Evolutionary conservation across 2,329 filamentous ascomycete species (phyloP).

Genomic region (Blastomyces emzantsi): DNA sequence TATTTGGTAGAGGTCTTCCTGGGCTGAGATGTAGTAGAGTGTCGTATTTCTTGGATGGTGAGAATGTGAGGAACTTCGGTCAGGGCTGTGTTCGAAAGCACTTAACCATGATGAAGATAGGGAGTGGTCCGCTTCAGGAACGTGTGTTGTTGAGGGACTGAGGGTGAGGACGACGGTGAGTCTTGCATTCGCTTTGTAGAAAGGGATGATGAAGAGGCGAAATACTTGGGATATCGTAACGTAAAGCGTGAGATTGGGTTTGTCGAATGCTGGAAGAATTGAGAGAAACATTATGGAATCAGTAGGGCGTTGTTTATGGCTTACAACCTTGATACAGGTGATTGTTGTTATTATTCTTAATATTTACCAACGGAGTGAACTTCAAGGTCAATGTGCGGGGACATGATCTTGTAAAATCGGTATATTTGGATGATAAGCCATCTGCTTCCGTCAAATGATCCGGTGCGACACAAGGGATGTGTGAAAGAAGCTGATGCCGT

Average conservation of each 20-base stretch:
- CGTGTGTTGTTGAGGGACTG: constrained; percentile 45
- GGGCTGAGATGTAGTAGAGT: constrained; percentile 62
- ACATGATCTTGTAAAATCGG: constrained; percentile 76
- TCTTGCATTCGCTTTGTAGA: constrained; percentile 58
- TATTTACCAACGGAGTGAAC: constrained; percentile 52
- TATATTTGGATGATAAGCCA: constrained; percentile 62
- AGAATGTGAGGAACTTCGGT: constrained; percentile 4
- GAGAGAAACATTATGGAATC: constrained; percentile 9
- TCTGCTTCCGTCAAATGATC: constrained; percentile 52
- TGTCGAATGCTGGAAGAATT: constrained; percentile 56
- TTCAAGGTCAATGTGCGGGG: constrained; percentile 59
- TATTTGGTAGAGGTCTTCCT: constrained; percentile 75
- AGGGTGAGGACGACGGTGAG: constrained; percentile 62
- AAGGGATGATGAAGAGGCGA: constrained; percentile 65
- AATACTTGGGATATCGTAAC: constrained; percentile 66
- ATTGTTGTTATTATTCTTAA: no score
- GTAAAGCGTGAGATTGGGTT: constrained; percentile 58
- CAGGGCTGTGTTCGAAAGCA: neutral
- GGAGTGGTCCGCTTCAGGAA: constrained; percentile 24
- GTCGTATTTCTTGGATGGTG: constrained; percentile 19
- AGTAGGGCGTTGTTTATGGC: neutral
- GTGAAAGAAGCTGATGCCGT: constrained; percentile 61
- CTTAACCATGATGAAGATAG: neutral
- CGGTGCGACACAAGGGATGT: constrained; percentile 68
- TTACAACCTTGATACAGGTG: no score